These are phyloP conservation scores for Vigna mungo DNA, from an alignment of 306 rosid species.

Conservation along the genomic window DNA sequence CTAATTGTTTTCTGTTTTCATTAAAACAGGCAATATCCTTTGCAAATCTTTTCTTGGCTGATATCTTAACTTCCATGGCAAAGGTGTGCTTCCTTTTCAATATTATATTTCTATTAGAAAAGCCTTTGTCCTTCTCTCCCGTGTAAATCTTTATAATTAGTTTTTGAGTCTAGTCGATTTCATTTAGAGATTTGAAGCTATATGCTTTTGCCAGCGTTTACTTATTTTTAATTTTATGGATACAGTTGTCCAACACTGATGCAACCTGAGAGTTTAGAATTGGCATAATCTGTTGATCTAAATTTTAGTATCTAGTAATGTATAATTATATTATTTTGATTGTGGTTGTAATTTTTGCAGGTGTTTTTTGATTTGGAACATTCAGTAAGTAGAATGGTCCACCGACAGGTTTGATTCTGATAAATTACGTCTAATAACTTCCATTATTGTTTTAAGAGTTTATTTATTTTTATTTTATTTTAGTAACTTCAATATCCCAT, in stretches of 20 bases:
- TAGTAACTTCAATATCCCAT: slow-evolving; percentile 15
- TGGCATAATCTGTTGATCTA: slow-evolving; percentile 40
- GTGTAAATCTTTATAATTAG: slow-evolving; percentile 34
- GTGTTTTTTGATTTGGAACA: slow-evolving; percentile 97
- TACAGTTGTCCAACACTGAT: slow-evolving; percentile 29
- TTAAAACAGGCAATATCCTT: slow-evolving; percentile 89
- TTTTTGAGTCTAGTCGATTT: slow-evolving; percentile 28
- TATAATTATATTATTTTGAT: slow-evolving; percentile 19
- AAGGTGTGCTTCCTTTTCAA: slow-evolving; percentile 65
- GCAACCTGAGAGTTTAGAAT: slow-evolving; percentile 32
- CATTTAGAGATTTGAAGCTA: slow-evolving; percentile 13
- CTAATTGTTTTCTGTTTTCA: slow-evolving; percentile 43
- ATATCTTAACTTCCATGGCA: slow-evolving; percentile 96
- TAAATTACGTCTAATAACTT: slow-evolving; percentile 34
- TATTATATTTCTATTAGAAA: slow-evolving; percentile 32
- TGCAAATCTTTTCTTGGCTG: slow-evolving; percentile 91
- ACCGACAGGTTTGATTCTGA: slow-evolving; percentile 76
- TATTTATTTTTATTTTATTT: not conserved
- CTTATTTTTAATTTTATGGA: not conserved
- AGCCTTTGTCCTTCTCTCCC: slow-evolving; percentile 26
- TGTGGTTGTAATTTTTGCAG: slow-evolving; percentile 56
- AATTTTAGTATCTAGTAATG: slow-evolving; percentile 25
- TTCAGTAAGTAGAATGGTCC: slow-evolving; percentile 96
- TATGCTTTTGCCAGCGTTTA: slow-evolving; percentile 21
- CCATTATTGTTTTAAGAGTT: slow-evolving; percentile 3